phyloP scores from a whole-genome alignment of 2,329 filamentous ascomycete genomes.

The Aspergillus sp. region DNA sequence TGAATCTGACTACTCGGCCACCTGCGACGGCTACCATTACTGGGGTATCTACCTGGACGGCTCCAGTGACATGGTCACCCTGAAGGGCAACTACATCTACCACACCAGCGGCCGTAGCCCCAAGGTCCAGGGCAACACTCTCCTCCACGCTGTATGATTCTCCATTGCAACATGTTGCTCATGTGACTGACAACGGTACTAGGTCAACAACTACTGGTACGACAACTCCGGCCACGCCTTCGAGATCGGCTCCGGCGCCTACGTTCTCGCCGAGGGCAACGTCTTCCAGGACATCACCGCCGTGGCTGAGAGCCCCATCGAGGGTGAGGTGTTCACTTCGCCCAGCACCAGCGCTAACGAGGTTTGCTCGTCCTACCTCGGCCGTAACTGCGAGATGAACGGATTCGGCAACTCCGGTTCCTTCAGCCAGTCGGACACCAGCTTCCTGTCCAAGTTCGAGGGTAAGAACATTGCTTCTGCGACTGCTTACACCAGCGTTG shows the following conservation, averaged over 20 bases:
- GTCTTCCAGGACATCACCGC: conserved; percentile 56
- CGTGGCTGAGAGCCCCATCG: conserved; percentile 38
- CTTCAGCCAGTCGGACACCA: conserved; percentile 42
- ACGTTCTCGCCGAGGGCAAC: conserved; percentile 58
- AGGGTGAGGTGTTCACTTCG: conserved; percentile 42
- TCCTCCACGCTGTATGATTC: conserved; percentile 51
- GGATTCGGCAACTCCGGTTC: conserved; percentile 40
- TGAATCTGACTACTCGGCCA: conserved; percentile 53
- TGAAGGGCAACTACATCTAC: conserved; percentile 63
- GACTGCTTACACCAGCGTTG: conserved; percentile 32
- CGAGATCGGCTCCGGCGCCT: conserved; percentile 46
- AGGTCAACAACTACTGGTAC: conserved; percentile 60
- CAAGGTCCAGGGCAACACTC: conserved; percentile 57
- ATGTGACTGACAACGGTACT: not conserved
- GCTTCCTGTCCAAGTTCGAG: conserved; percentile 51
- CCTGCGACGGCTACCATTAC: conserved; percentile 60
- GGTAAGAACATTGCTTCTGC: conserved; percentile 55
- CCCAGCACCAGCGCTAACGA: conserved; percentile 37
- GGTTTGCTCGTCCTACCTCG: conserved; percentile 47
- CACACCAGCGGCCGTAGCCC: conserved; percentile 57
- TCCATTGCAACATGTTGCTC: not conserved
- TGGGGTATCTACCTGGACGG: conserved; percentile 60
- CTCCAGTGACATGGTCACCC: conserved; percentile 55
- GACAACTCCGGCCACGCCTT: conserved; percentile 58
- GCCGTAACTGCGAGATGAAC: conserved; percentile 55